Percentiles rank a stretch among this genome's conserved stretches.
These are phyloP conservation scores for Pythium phragmitis DNA, from an alignment of 352 stramenopile species.

Conservation along the genomic window DNA sequence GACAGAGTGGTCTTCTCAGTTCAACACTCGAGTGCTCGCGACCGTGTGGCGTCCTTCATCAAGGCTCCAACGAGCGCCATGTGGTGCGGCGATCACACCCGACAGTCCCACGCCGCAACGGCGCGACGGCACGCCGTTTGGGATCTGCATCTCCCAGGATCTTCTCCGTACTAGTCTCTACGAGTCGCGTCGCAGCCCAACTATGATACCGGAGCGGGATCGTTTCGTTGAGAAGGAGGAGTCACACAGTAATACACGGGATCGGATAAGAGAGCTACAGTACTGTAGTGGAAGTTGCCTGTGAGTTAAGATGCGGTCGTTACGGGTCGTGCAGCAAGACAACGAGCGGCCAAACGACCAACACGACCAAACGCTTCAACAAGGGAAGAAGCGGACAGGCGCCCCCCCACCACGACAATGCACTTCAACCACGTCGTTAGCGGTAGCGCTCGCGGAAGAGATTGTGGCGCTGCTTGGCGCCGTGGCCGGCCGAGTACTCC, in stretches of 20 bases:
- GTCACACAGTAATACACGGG: too few species aligned
- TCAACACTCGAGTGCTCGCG: too few species aligned
- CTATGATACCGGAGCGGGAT: background rate
- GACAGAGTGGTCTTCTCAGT: too few species aligned
- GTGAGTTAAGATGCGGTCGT: background rate
- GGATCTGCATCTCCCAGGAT: background rate
- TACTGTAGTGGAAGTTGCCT: background rate
- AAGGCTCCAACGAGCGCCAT: background rate
- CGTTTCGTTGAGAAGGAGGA: too few species aligned
- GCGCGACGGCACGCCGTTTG: background rate
- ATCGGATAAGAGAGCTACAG: background rate
- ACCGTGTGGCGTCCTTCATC: too few species aligned
- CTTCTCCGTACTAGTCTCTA: background rate
- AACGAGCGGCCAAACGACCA: background rate
- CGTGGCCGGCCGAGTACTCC: slow-evolving; percentile 82
- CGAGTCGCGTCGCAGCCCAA: background rate
- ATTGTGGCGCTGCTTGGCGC: slow-evolving; percentile 84
- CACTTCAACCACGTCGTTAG: background rate
- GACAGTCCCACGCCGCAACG: too few species aligned
- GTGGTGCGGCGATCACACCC: too few species aligned
- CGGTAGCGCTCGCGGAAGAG: slow-evolving; percentile 83
- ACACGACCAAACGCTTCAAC: background rate
- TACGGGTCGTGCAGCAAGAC: background rate
- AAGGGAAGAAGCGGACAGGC: too few species aligned
- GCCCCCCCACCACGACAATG: too few species aligned